Evolutionary conservation across 106 monocot genomes (phyloP).

Genomic region (Narthecium ossifragum): DNA sequence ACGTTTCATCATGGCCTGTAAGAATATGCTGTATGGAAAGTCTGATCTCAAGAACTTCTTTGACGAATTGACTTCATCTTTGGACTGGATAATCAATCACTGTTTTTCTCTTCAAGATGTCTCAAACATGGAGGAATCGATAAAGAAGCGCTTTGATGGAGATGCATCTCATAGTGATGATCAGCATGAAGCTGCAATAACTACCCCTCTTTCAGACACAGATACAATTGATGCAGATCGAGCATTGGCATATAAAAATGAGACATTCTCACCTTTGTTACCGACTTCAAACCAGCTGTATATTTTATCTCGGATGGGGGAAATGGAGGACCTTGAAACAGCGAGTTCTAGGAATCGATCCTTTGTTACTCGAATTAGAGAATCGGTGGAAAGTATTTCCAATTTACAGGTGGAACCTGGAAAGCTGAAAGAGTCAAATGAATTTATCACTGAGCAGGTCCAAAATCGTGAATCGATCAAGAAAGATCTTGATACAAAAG

Average conservation of each 20-base stretch:
- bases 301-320: constrained; percentile 7
- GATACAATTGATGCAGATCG: constrained; percentile 13
- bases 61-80: constrained; percentile 26
- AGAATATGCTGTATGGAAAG: constrained; percentile 38
- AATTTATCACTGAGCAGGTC: constrained; percentile 16
- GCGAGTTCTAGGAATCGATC: constrained; percentile 12
- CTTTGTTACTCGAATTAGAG: constrained; percentile 18
- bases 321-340: constrained; percentile 10
- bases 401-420: constrained; percentile 22
- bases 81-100: constrained; percentile 57
- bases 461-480: constrained; percentile 21
- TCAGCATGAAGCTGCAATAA: constrained; percentile 16
- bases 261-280: not conserved
- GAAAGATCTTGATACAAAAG: constrained; percentile 20
- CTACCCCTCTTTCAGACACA: constrained; percentile 3
- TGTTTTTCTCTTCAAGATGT: constrained; percentile 65
- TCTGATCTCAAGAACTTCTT: constrained; percentile 34
- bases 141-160: constrained; percentile 26
- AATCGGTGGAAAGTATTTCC: constrained; percentile 28
- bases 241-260: constrained; percentile 1
- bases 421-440: constrained; percentile 22
- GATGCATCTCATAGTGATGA: constrained; percentile 16
- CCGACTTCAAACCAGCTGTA: constrained; percentile 4
- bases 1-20: constrained; percentile 42
- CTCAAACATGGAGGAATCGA: constrained; percentile 37